Conservation (phyloP, 805 yeast species). For the Saturnispora besseyi region DNA sequence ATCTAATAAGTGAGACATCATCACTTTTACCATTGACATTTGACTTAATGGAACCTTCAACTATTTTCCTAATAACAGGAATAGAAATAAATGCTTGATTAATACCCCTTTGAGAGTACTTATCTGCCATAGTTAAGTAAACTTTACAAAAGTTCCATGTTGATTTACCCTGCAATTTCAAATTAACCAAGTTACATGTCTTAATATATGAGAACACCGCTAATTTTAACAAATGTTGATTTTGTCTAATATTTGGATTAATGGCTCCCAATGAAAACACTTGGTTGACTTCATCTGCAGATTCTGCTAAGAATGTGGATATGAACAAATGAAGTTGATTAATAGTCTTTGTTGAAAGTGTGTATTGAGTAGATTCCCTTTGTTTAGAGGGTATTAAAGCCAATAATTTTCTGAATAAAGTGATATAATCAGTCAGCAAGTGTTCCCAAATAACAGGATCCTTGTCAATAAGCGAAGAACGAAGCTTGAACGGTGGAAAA, state of each 20-base stretch:
- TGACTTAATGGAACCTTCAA: conserved; percentile 46
- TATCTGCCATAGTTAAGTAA: conserved; percentile 35
- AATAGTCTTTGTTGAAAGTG: conserved; percentile 42
- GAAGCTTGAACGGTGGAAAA: conserved; percentile 64
- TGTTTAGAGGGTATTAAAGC: conserved; percentile 15
- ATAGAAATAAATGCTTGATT: conserved; percentile 27
- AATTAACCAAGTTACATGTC: conserved; percentile 43
- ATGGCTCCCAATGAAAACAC: conserved; percentile 63
- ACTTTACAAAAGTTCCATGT: conserved; percentile 57
- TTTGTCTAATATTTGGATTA: conserved; percentile 55
- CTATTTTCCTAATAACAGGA: conserved; percentile 38
- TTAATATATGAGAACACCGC: conserved; percentile 44
- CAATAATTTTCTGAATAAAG: conserved; percentile 40
- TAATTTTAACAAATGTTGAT: conserved; percentile 40
- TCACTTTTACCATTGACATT: conserved; percentile 42
- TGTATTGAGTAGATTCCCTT: conserved; percentile 18
- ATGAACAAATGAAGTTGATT: conserved; percentile 52
- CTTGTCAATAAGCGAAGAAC: conserved; percentile 70
- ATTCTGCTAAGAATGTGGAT: conserved; percentile 49
- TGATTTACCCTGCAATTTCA: conserved; percentile 50
- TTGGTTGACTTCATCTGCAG: conserved; percentile 49
- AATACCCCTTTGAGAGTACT: conserved; percentile 11
- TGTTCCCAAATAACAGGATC: conserved; percentile 84
- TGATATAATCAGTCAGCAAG: conserved; percentile 54
- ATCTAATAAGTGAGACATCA: conserved; percentile 35